Evolutionary conservation across 352 stramenopile genomes (phyloP), one percentile per base, ranked within the genome.

Genomic region (Phytopythium kandeliae): DNA sequence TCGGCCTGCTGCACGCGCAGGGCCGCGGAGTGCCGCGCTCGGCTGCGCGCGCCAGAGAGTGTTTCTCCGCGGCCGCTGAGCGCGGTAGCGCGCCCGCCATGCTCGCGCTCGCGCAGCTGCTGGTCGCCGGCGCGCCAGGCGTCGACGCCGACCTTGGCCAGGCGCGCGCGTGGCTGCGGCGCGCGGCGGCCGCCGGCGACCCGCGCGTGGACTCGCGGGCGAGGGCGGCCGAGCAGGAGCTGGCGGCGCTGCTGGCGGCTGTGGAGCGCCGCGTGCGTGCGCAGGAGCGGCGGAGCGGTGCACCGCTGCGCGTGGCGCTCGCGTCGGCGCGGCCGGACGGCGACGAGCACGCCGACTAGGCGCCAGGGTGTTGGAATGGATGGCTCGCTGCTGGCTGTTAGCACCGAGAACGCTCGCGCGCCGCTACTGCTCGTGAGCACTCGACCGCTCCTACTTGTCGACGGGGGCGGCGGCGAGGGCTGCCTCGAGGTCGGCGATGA

Each of bases 401-500:
- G n/a, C n/a, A n/a, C n/a, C n/a, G n/a, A n/a, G n/a, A n/a, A n/a
- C n/a, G n/a, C n/a, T n/a, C n/a, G n/a, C n/a, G n/a, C n/a, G n/a
- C n/a, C n/a, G n/a, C n/a, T n/a, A n/a, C n/a, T n/a, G n/a, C n/a
- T n/a, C n/a, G n/a, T n/a, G n/a, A 31, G 4, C 28, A 10, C 28
- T 31, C 9, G 28, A 9, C 9, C 4, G 28, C 4, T 26, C 19
- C 33, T 61, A 66, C 13, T 47, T 51, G 16, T 22, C 9, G 6
- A 59, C 71, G 35, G 70, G 67, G 50, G 84, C 82, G 15, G 74
- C 78, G 51, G 51, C 75, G 13, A 95, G 73, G 7, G 86, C 84
- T 40, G 78, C 73, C 51, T 95, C 81, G n/a, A 96, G 68, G 60
- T 96, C 86, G 4, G 70, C 80, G 21, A 95, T 91, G 63, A 97